These are phyloP conservation scores for Colletotrichum incanum DNA, from an alignment of 2,329 filamentous ascomycete species.

Conservation along the genomic window DNA sequence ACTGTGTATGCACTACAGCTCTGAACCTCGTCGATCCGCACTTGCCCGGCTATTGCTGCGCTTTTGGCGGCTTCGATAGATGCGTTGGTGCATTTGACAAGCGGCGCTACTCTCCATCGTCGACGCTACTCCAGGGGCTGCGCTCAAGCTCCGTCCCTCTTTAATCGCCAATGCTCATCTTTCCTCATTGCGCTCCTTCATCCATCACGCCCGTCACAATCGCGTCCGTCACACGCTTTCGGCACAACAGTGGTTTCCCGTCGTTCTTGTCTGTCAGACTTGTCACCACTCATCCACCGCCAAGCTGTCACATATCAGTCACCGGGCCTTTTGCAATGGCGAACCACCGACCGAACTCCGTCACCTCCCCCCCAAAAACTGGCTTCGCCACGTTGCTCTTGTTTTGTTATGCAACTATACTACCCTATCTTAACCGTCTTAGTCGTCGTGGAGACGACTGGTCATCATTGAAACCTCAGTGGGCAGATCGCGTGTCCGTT, in stretches of 20 bases:
- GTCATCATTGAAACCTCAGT: slow-evolving; percentile 19
- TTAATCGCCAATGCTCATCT: background rate
- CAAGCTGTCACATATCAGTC: slow-evolving; percentile 38
- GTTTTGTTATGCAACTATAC: slow-evolving; percentile 29
- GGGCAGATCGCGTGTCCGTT: slow-evolving; percentile 17
- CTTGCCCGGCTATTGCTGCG: slow-evolving; percentile 14
- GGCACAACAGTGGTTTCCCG: slow-evolving; percentile 20
- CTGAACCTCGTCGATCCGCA: slow-evolving; percentile 23
- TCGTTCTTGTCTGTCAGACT: slow-evolving; percentile 25
- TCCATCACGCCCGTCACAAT: slow-evolving; percentile 6
- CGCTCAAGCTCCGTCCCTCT: slow-evolving; percentile 30
- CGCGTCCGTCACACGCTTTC: slow-evolving; percentile 5
- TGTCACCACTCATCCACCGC: slow-evolving; percentile 9
- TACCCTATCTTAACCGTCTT: slow-evolving; percentile 18
- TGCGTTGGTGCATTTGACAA: slow-evolving; percentile 4
- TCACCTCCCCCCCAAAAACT: background rate
- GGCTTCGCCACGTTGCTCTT: slow-evolving; percentile 14
- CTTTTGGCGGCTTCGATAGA: slow-evolving; percentile 29
- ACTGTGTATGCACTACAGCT: background rate
- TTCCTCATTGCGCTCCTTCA: background rate
- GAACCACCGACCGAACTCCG: background rate
- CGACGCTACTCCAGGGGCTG: slow-evolving; percentile 29
- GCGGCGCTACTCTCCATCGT: slow-evolving; percentile 28
- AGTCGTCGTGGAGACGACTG: slow-evolving; percentile 34
- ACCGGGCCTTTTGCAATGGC: slow-evolving; percentile 13